A percentile compares a stretch with the other conserved stretches of the same genome.
These are phyloP conservation scores for Aureobasidium musti DNA, from an alignment of 2,329 filamentous ascomycete species.

Conservation along the genomic window DNA sequence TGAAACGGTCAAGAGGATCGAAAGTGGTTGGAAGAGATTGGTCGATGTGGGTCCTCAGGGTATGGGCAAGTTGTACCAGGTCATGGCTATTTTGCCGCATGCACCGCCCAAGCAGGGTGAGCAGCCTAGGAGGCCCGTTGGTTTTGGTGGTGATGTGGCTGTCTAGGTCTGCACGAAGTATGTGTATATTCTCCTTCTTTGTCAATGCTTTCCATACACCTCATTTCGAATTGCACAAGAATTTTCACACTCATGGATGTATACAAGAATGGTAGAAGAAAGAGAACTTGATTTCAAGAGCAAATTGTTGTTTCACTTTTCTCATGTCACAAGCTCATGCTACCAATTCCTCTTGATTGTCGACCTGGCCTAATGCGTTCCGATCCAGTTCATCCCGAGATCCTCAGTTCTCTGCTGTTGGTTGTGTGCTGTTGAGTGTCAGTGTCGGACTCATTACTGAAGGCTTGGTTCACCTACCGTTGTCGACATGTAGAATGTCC, in stretches of 20 bases:
- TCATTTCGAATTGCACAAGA: background rate
- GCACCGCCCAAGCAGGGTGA: slow-evolving; percentile 59
- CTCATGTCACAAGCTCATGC: background rate
- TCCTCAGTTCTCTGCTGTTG: background rate
- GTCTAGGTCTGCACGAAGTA: background rate
- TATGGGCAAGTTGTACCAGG: slow-evolving; percentile 96
- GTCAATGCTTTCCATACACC: background rate
- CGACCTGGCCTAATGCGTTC: background rate
- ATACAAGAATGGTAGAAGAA: background rate
- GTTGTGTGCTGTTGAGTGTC: background rate
- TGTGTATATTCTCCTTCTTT: background rate
- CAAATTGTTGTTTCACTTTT: too few species aligned
- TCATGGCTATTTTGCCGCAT: slow-evolving; percentile 78
- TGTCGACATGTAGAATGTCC: too few species aligned
- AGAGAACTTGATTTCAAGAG: too few species aligned
- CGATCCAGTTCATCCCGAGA: background rate
- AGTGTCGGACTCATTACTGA: too few species aligned
- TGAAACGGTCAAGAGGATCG: slow-evolving; percentile 62
- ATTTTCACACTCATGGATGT: background rate
- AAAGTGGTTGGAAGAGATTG: slow-evolving; percentile 75
- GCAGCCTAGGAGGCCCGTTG: slow-evolving; percentile 73
- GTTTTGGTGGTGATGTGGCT: slow-evolving; percentile 73
- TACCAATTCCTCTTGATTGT: background rate
- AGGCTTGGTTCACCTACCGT: too few species aligned
- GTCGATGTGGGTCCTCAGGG: slow-evolving; percentile 80